Evolutionary conservation across 495 filamentous ascomycete genomes (phyloP).

Genomic region (Neurospora sp.): DNA sequence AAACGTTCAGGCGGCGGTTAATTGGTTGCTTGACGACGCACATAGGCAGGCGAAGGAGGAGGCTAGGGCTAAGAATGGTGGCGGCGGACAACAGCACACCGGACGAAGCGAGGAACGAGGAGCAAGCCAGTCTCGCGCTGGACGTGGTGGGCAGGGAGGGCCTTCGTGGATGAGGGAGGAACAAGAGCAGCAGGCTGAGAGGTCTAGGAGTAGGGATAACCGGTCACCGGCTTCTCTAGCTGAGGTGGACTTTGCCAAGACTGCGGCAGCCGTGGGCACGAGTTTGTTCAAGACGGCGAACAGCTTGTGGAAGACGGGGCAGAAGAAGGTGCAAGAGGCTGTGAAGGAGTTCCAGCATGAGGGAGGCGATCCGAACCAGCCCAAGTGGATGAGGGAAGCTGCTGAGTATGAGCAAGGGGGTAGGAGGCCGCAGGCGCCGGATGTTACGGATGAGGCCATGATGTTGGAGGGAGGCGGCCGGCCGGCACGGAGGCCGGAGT

Average conservation of each 20-base stretch:
- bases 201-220: conserved; percentile 41
- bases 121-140: conserved; percentile 23
- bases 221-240: conserved; percentile 43
- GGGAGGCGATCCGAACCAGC: conserved; percentile 64
- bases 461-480: conserved; percentile 66
- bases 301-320: conserved; percentile 84
- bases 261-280: conserved; percentile 71
- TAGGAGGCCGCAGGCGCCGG: conserved; percentile 10
- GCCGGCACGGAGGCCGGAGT: conserved; percentile 28
- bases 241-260: conserved; percentile 70
- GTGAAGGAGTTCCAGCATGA: conserved; percentile 79
- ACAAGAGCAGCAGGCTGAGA: conserved; percentile 15
- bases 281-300: conserved; percentile 90
- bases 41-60: conserved; percentile 60
- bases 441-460: conserved; percentile 78
- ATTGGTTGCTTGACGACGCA: conserved; percentile 83
- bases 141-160: conserved; percentile 7
- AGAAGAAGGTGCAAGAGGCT: conserved; percentile 90
- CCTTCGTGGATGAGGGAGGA: conserved; percentile 31
- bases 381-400: conserved; percentile 83
- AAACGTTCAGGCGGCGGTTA: conserved; percentile 79
- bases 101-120: conserved; percentile 15
- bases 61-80: conserved; percentile 15
- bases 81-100: conserved; percentile 12
- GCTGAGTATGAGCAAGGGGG: conserved; percentile 31